Base-by-base conservation (phyloP, 352 stramenopile genomes). In the Phytophthora pluvialis region DNA sequence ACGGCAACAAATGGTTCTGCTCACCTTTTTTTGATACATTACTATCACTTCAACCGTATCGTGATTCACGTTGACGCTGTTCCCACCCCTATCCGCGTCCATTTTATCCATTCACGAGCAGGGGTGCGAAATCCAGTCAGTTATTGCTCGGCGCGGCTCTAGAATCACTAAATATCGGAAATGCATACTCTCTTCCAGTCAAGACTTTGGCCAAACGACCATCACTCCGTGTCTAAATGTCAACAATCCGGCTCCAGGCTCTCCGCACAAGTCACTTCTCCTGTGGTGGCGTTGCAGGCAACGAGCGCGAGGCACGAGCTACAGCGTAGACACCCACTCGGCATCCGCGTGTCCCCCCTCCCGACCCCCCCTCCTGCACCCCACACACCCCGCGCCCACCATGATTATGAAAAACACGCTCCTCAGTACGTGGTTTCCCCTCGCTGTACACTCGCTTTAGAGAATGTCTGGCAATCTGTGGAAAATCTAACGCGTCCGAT, bases 341-440 rank as follows among this genome's bases (percentile, higher is more conserved):
- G 26, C 16, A 31, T 28, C 40, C 38, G 26, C 28, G 8, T n/a
- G n/a, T n/a, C n/a, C n/a, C n/a, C n/a, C n/a, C n/a, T 21, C 9
- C 28, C 16, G 13, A 25, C 15, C 21, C 45, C n/a, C 46, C 40
- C 38, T 49, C 8, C 16, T 12, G n/a, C 15, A 46, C 12, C n/a
- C 10, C 39, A 44, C 48, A 33, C 16, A 29, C n/a, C 13, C 15
- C 21, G 11, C 31, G 43, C 26, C 38, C 43, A 66, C 48, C 42
- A 77, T 80, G 68, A 59, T 80, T 29, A 78, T 91, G 80, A 91
- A 89, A 77, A 91, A 91, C 74, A 91, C 82, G 55, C 68, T 91
- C 32, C 62, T 89, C 46, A 89, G 82, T 91, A 77, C 70, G 80
- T 87, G 5, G 9, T 52, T 49, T 43, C 25, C 5, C 11, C 5